Conservation (phyloP, 768 basidiomycete species). For the Thelephora aurantiotincta region DNA sequence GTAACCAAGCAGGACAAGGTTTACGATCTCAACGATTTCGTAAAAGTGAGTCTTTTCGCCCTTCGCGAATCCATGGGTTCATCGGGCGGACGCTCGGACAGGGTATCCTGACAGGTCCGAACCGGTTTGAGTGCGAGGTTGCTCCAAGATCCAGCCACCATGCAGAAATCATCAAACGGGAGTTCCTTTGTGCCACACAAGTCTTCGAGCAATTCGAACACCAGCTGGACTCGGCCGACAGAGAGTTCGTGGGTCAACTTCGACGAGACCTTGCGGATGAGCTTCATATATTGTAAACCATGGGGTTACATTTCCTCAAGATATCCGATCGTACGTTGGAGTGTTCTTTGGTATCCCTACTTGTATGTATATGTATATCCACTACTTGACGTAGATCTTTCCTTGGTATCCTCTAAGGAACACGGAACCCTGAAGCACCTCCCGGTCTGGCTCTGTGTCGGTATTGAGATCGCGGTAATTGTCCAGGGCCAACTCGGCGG, state of each 20-base stretch:
- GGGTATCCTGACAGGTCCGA: not conserved
- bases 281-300: not conserved
- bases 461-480: conserved; percentile 1
- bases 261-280: not conserved
- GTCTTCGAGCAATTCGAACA: not conserved
- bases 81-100: not conserved
- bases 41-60: not conserved
- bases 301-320: too few relatives aligned
- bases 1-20: too few relatives aligned
- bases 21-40: not conserved
- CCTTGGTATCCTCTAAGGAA: not conserved
- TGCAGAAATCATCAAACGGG: not conserved
- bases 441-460: not conserved
- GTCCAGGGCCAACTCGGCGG: not conserved
- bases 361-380: not conserved
- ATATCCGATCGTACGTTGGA: too few relatives aligned
- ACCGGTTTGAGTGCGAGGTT: not conserved
- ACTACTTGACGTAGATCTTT: not conserved
- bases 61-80: not conserved
- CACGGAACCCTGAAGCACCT: not conserved
- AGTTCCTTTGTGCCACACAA: not conserved
- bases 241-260: not conserved
- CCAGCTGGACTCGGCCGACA: not conserved
- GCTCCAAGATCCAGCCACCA: not conserved
- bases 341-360: too few relatives aligned